phyloP scores from a whole-genome alignment of 108 stramenopile species.

The Nannochloropsis oceanica region DNA sequence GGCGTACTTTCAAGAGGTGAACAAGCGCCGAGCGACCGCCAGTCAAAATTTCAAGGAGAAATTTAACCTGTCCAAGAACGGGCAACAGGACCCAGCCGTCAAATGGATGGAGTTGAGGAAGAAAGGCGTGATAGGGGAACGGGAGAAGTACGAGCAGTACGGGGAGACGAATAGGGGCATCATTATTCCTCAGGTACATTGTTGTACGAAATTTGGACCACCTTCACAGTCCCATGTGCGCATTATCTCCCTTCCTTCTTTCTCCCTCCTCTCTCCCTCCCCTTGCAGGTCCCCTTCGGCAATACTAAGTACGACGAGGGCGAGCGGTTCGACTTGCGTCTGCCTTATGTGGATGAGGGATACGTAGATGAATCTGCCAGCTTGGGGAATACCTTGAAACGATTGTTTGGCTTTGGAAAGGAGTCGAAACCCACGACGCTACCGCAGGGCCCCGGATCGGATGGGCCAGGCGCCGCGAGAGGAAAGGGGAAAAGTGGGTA shows the following conservation, averaged over 20 bases:
- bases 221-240: no score
- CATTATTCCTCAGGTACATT: neutral
- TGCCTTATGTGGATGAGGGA: constrained; percentile 86
- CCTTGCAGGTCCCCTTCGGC: constrained; percentile 45
- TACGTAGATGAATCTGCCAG: constrained; percentile 35
- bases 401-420: neutral
- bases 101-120: neutral
- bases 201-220: neutral
- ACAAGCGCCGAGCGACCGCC: neutral
- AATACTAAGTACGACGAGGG: constrained; percentile 89
- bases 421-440: neutral
- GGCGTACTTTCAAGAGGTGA: neutral
- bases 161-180: neutral
- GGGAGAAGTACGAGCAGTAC: neutral
- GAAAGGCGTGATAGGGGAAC: neutral
- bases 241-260: no score
- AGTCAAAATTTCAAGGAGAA: neutral
- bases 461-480: neutral
- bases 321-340: constrained; percentile 74
- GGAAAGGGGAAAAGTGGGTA: neutral
- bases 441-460: neutral
- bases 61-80: neutral
- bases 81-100: neutral
- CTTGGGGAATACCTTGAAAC: neutral
- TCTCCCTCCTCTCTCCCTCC: neutral